A percentile compares a stretch with the other conserved stretches of the same genome.
Conservation (phyloP, 352 stramenopile species). For the Pythium chondricola region DNA sequence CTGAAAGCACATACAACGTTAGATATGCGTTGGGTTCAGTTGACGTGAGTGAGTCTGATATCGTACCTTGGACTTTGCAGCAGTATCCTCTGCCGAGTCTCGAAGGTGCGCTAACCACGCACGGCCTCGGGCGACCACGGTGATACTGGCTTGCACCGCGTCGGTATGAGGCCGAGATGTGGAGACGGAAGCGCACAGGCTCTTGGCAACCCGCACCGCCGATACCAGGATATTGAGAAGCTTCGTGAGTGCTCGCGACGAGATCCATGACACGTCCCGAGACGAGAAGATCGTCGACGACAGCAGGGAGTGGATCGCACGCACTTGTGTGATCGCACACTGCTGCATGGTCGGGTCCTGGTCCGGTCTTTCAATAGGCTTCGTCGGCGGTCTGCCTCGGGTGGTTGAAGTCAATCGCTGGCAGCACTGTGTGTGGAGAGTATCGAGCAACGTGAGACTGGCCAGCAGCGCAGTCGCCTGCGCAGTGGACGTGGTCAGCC, state of each 20-base stretch:
- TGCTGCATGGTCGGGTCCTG: too few relatives aligned
- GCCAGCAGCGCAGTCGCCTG: slow-evolving; percentile 7
- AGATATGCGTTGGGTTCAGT: neutral
- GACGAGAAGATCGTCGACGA: slow-evolving; percentile 11
- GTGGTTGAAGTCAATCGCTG: neutral
- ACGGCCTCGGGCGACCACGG: slow-evolving; percentile 7
- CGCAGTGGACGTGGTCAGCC: slow-evolving; percentile 2
- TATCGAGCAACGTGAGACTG: slow-evolving; percentile 2
- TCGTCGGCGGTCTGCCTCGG: too few relatives aligned
- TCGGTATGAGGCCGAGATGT: too few relatives aligned
- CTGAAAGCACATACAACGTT: slow-evolving; percentile 1
- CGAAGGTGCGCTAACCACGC: slow-evolving; percentile 15
- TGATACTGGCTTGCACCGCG: too few relatives aligned
- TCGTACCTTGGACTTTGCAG: slow-evolving; percentile 13
- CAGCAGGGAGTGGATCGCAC: slow-evolving; percentile 11
- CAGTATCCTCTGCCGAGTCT: slow-evolving; percentile 3
- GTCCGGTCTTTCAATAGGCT: too few relatives aligned
- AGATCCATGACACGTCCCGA: slow-evolving; percentile 14
- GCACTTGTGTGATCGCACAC: neutral
- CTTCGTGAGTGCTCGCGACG: slow-evolving; percentile 7
- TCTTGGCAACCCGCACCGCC: slow-evolving; percentile 4
- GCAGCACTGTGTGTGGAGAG: neutral
- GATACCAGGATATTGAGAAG: slow-evolving; percentile 10
- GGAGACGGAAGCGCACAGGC: neutral
- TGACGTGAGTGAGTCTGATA: too few relatives aligned